phyloP scores from a whole-genome alignment of 176 grass and related monocot genomes.

The Carex myosuroides region DNA sequence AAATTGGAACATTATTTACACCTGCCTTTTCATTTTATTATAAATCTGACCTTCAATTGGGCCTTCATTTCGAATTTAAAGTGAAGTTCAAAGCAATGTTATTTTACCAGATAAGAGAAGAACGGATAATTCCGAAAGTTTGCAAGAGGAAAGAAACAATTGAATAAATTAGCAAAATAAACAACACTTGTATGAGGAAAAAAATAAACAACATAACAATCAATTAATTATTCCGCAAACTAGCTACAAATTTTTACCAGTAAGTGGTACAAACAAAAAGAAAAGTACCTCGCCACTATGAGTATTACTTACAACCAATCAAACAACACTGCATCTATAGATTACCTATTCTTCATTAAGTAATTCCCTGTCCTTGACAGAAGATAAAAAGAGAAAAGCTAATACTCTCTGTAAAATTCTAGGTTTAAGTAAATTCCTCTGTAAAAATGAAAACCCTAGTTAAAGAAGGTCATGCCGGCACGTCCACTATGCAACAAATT shows the following conservation, averaged over 20 bases:
- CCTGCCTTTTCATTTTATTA: background rate
- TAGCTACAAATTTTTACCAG: background rate
- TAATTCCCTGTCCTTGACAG: background rate
- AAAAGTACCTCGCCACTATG: background rate
- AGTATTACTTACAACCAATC: slow-evolving; percentile 18
- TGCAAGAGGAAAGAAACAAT: background rate
- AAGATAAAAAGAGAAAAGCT: background rate
- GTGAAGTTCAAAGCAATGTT: background rate
- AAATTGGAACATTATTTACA: background rate
- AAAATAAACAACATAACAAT: background rate
- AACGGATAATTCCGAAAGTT: background rate
- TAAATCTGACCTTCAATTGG: background rate
- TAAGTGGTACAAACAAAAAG: background rate
- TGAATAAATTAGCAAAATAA: background rate
- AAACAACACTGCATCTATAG: slow-evolving; percentile 7
- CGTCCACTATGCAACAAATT: slow-evolving; percentile 51
- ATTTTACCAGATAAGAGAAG: background rate
- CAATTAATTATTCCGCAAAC: slow-evolving; percentile 1
- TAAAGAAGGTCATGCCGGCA: slow-evolving; percentile 5
- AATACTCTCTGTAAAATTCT: background rate
- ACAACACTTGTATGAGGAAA: no score
- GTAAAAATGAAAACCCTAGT: background rate
- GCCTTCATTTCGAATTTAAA: background rate
- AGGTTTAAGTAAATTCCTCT: background rate
- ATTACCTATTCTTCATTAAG: background rate